These are phyloP conservation scores for Phlebiopsis gigantea DNA, from an alignment of 768 basidiomycete genomes.

Conservation along the genomic window DNA sequence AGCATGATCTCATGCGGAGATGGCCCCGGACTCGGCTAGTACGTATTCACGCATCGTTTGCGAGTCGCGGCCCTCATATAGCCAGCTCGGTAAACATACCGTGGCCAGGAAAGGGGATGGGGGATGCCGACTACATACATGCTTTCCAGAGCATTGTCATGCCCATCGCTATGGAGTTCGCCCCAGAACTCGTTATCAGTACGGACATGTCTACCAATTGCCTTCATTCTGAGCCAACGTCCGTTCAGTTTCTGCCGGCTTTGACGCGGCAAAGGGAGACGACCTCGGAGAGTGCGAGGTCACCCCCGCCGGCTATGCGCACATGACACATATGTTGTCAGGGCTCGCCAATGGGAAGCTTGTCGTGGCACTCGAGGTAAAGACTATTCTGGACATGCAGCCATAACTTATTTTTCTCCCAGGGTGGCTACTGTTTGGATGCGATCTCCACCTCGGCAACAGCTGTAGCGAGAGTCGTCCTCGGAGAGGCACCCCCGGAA, in stretches of 20 bases:
- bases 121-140: constrained; percentile 93
- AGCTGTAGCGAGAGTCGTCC: constrained; percentile 81
- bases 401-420: not conserved
- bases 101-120: constrained; percentile 86
- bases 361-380: constrained; percentile 91
- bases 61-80: not conserved
- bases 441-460: constrained; percentile 84
- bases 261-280: constrained; percentile 94
- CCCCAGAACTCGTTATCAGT: constrained; percentile 96
- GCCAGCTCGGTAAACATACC: constrained; percentile 91
- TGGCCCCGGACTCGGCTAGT: constrained; percentile 83
- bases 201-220: constrained; percentile 25
- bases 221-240: not conserved
- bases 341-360: constrained; percentile 83
- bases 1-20: constrained; percentile 82
- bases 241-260: constrained; percentile 86
- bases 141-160: constrained; percentile 95
- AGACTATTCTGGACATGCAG: constrained; percentile 8
- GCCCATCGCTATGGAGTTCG: constrained; percentile 96
- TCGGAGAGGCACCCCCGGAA: constrained; percentile 81
- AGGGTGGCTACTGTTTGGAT: constrained; percentile 95
- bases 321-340: constrained; percentile 97
- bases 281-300: constrained; percentile 89
- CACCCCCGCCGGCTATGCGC: constrained; percentile 88
- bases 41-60: constrained; percentile 26